A percentile compares a stretch with the other conserved stretches of the same genome.
Evolutionary conservation across 805 yeast genomes (phyloP).

Genomic region (Lachancea cidri): DNA sequence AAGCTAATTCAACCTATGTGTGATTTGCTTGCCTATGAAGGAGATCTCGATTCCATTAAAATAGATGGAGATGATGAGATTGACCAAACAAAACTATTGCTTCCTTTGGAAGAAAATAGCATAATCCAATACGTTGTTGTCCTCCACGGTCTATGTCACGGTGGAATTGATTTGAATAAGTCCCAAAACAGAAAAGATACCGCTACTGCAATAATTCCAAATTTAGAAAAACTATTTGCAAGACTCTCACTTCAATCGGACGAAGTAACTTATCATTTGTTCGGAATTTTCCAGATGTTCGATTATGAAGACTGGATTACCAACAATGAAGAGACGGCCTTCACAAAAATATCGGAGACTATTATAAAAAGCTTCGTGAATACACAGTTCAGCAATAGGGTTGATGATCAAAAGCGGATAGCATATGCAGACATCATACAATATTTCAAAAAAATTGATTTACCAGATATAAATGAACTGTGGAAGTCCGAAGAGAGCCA

Average conservation of each 20-base stretch:
- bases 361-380: slow-evolving; percentile 22
- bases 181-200: slow-evolving; percentile 20
- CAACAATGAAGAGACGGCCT: slow-evolving; percentile 20
- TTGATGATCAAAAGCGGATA: slow-evolving; percentile 11
- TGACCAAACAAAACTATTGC: slow-evolving; percentile 12
- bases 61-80: slow-evolving; percentile 11
- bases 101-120: slow-evolving; percentile 21
- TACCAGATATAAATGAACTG: slow-evolving; percentile 21
- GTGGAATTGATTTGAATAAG: slow-evolving; percentile 20
- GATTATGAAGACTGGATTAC: slow-evolving; percentile 30
- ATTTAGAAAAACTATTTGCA: slow-evolving; percentile 19
- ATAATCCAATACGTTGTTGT: slow-evolving; percentile 23
- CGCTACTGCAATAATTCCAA: slow-evolving; percentile 21
- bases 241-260: slow-evolving; percentile 22
- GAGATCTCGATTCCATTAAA: slow-evolving; percentile 13
- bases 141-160: slow-evolving; percentile 28
- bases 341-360: slow-evolving; percentile 16
- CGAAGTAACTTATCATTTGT: slow-evolving; percentile 18
- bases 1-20: slow-evolving; percentile 21
- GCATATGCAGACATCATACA: slow-evolving; percentile 17
- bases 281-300: slow-evolving; percentile 24
- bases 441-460: slow-evolving; percentile 18
- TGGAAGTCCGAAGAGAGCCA: slow-evolving; percentile 22
- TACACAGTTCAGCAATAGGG: slow-evolving; percentile 11
- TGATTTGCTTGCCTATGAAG: slow-evolving; percentile 21